Evolutionary conservation across 139 green algal species (phyloP).

Genomic region (Eudorina sp.): DNA sequence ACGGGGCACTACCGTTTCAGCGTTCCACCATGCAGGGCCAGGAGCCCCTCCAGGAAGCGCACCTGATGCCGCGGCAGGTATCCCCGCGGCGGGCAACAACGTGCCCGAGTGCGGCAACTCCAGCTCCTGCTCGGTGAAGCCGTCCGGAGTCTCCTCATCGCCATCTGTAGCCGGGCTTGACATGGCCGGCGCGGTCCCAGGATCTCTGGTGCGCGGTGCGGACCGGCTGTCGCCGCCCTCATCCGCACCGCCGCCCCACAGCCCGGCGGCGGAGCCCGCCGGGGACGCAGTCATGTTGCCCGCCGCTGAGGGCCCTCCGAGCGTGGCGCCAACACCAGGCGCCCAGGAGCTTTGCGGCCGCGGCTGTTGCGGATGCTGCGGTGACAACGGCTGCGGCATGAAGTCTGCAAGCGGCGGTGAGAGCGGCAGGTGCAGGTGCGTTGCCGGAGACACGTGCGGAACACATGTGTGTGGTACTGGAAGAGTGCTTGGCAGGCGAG

Average conservation of each 20-base stretch:
- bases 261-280: neutral
- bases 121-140: neutral
- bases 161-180: no score
- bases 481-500: no score
- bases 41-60: no score
- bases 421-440: no score
- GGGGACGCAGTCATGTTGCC: neutral
- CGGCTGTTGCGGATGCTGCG: neutral
- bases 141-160: neutral
- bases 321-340: neutral
- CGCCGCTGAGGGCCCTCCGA: neutral
- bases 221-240: neutral
- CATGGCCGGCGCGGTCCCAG: no score
- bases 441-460: no score
- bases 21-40: no score
- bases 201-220: no score
- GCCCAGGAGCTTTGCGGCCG: neutral
- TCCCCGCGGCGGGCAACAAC: neutral
- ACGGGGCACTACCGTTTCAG: no score
- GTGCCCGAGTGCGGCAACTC: conserved; percentile 25
- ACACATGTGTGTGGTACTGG: no score
- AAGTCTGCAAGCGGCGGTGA: neutral
- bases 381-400: neutral
- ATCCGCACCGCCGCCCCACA: neutral
- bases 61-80: neutral